Evolutionary conservation across 2,329 filamentous ascomycete genomes (phyloP).

Genomic region (Taxawa tesnikishii): DNA sequence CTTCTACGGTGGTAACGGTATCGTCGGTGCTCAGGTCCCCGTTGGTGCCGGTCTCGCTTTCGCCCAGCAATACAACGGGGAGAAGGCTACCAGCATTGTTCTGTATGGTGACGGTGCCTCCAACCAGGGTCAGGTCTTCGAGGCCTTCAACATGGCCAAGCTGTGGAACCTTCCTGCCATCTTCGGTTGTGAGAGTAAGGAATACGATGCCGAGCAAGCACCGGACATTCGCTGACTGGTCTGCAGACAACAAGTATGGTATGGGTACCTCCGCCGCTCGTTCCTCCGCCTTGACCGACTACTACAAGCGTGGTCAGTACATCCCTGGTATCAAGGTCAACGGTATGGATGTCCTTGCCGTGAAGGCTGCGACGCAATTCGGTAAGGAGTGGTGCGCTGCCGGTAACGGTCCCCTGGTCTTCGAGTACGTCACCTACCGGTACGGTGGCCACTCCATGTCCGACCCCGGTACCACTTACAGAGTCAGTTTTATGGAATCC

Average conservation of each 20-base stretch:
- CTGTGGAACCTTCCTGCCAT: conserved; percentile 93
- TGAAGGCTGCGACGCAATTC: conserved; percentile 92
- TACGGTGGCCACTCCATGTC: conserved; percentile 99
- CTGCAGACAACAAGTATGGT: conserved; percentile 96
- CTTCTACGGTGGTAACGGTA: conserved; percentile 98
- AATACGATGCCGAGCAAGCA: too few species aligned
- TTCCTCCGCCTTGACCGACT: conserved; percentile 91
- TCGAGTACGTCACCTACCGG: conserved; percentile 98
- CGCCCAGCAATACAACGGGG: conserved; percentile 84
- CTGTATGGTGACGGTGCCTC: conserved; percentile 96
- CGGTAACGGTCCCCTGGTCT: conserved; percentile 85
- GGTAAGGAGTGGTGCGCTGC: conserved; percentile 74
- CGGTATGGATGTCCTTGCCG: conserved; percentile 96
- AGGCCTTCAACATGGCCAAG: conserved; percentile 99
- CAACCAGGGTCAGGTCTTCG: conserved; percentile 99
- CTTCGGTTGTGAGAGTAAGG: conserved; percentile 94
- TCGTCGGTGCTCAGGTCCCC: conserved; percentile 95
- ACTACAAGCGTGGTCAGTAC: conserved; percentile 99
- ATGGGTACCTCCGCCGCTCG: conserved; percentile 96
- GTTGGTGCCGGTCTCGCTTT: conserved; percentile 95
- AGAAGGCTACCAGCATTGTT: conserved; percentile 75
- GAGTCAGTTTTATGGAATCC: conserved; percentile 29
- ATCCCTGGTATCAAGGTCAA: conserved; percentile 99
- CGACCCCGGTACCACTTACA: conserved; percentile 97
- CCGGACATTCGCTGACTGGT: too few species aligned